phyloP scores from a whole-genome alignment of 805 yeast genomes.

The Candida pseudofarinosa region DNA sequence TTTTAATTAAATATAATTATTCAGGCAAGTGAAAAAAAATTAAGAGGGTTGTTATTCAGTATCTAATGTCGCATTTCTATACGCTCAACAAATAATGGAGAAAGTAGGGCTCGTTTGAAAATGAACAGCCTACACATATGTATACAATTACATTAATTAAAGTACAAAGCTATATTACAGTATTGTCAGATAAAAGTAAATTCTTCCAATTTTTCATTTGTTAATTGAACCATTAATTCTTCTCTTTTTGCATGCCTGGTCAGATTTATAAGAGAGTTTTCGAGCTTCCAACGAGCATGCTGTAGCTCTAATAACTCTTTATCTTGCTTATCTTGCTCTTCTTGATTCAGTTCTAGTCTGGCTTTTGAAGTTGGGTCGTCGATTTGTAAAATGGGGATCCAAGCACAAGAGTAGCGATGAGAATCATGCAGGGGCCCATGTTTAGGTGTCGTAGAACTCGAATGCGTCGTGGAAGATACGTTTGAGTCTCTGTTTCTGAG shows the following conservation, averaged over 20 bases:
- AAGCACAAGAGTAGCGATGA: slow-evolving; percentile 21
- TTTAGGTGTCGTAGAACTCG: not conserved
- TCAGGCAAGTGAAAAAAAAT: not conserved
- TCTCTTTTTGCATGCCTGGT: slow-evolving; percentile 27
- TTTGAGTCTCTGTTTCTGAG: not conserved
- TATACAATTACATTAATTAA: not conserved
- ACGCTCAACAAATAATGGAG: too few species aligned
- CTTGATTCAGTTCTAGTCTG: slow-evolving; percentile 21
- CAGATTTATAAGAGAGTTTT: slow-evolving; percentile 12
- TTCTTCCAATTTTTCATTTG: slow-evolving; percentile 49
- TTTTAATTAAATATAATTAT: slow-evolving; percentile 2
- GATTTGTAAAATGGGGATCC: slow-evolving; percentile 29
- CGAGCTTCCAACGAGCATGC: slow-evolving; percentile 17
- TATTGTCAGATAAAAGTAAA: slow-evolving; percentile 33
- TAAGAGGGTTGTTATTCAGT: too few species aligned
- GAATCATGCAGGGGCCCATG: not conserved
- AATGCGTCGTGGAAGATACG: not conserved
- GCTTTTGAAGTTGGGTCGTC: slow-evolving; percentile 22
- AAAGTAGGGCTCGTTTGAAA: too few species aligned
- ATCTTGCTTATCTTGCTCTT: slow-evolving; percentile 22
- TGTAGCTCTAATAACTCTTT: slow-evolving; percentile 24
- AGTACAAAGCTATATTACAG: slow-evolving; percentile 4
- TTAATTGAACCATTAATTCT: slow-evolving; percentile 30
- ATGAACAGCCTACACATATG: too few species aligned
- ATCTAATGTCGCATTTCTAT: not conserved